Evolutionary conservation across 768 basidiomycete species (phyloP).

Genomic region (Candolleomyces eurysporus): DNA sequence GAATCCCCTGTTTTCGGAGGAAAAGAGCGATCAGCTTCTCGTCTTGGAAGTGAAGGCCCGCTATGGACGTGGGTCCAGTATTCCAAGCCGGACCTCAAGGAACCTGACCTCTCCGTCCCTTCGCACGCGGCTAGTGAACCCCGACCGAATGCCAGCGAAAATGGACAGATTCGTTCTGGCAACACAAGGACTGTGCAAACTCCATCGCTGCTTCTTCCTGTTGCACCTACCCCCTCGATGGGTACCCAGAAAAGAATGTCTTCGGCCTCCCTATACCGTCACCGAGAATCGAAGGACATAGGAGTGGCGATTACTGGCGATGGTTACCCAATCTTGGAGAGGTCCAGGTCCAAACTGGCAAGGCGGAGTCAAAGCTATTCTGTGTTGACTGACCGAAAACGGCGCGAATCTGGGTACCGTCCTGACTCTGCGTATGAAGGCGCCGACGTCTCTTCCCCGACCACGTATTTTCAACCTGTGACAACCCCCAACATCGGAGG

Average conservation of each 20-base stretch:
- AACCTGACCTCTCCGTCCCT: conserved; percentile 12
- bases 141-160: not conserved
- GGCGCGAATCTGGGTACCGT: conserved; percentile 30
- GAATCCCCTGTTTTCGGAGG: conserved; percentile 81
- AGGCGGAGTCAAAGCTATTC: conserved; percentile 23
- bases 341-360: conserved; percentile 32
- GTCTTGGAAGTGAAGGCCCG: conserved; percentile 38
- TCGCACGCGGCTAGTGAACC: conserved; percentile 14
- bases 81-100: conserved; percentile 30
- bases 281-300: conserved; percentile 31
- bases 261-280: conserved; percentile 46
- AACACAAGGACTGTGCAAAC: conserved; percentile 5
- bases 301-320: conserved; percentile 42
- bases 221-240: not conserved
- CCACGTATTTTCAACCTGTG: conserved; percentile 22
- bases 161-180: not conserved
- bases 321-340: conserved; percentile 36
- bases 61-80: conserved; percentile 62
- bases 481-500: conserved; percentile 22
- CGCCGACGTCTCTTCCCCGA: conserved; percentile 47
- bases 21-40: conserved; percentile 55
- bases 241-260: conserved; percentile 28
- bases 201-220: not conserved
- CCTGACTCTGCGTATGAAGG: conserved; percentile 49
- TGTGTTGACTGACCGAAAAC: conserved; percentile 21